Percentiles rank a stretch among this genome's conserved stretches.
phyloP scores from a whole-genome alignment of 345 rosid genomes.

The Nephelium lappaceum region DNA sequence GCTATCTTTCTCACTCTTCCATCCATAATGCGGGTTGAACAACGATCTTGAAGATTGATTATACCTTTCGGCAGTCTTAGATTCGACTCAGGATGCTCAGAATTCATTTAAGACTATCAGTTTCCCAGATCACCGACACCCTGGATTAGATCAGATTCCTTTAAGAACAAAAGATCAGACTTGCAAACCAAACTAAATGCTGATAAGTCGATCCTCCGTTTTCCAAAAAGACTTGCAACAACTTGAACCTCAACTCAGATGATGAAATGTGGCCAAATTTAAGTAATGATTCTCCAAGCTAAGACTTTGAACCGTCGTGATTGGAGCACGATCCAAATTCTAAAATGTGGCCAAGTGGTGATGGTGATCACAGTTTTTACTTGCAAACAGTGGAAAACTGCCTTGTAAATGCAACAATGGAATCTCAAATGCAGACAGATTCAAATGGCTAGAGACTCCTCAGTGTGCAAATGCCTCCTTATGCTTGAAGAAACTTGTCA shows the following conservation, averaged over 20 bases:
- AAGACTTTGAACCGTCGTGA: background rate
- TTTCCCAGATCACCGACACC: constrained; percentile 7
- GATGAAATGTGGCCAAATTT: too few relatives aligned
- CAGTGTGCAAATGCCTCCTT: background rate
- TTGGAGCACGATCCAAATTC: background rate
- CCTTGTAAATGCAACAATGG: background rate
- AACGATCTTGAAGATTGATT: constrained; percentile 25
- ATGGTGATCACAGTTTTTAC: background rate
- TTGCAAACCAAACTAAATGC: background rate
- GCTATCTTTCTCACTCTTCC: constrained; percentile 21
- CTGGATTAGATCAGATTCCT: constrained; percentile 5
- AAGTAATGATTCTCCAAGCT: too few relatives aligned
- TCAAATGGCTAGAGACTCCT: background rate
- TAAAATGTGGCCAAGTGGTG: background rate
- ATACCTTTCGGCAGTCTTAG: constrained; percentile 15
- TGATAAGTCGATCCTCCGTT: background rate
- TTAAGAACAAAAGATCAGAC: background rate
- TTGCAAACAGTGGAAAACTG: background rate
- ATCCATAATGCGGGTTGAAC: constrained; percentile 34
- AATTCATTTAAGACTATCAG: constrained; percentile 19
- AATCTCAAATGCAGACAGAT: background rate
- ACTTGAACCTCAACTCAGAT: too few relatives aligned
- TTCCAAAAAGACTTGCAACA: too few relatives aligned
- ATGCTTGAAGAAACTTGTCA: background rate
- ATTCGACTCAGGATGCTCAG: constrained; percentile 21